Percentiles rank a stretch among this genome's conserved stretches.
phyloP scores from a whole-genome alignment of 164 flowering plant genomes.

The Saururus chinensis region DNA sequence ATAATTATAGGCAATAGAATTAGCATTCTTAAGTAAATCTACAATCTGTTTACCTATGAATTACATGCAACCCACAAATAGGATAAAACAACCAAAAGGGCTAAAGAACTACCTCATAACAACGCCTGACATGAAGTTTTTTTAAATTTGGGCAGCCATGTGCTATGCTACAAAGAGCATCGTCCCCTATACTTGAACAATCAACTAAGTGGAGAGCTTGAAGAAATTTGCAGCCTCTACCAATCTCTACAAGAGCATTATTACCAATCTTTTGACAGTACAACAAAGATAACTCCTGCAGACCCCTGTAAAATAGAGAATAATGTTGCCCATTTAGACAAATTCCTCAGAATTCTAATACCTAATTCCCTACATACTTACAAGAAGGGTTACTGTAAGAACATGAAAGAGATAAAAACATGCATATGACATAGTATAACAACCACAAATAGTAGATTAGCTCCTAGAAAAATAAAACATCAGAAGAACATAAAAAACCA shows the following conservation, averaged over 20 bases:
- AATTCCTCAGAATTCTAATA: too few species aligned
- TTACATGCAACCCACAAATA: too few species aligned
- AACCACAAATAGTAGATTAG: not conserved
- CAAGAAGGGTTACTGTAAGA: too few species aligned
- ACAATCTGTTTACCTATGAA: not conserved
- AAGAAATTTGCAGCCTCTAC: conserved; percentile 67
- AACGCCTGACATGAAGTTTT: conserved; percentile 84
- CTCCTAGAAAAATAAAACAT: not conserved
- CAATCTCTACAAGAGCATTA: conserved; percentile 59
- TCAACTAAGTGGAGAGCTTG: conserved; percentile 84
- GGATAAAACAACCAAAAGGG: not conserved
- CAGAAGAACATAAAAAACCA: not conserved
- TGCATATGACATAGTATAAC: not conserved
- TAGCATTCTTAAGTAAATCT: not conserved
- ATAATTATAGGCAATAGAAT: too few species aligned
- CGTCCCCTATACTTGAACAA: conserved; percentile 80
- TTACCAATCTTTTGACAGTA: conserved; percentile 71
- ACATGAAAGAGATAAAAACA: too few species aligned
- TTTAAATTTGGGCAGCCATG: conserved; percentile 62
- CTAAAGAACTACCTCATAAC: conserved; percentile 62
- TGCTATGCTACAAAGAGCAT: conserved; percentile 67
- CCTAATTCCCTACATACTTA: too few species aligned
- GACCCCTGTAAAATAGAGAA: conserved; percentile 35
- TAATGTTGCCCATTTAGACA: not conserved
- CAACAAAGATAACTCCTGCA: conserved; percentile 61